Base-by-base conservation (phyloP, 352 stramenopile species). In the Phytophthora boehmeriae region DNA sequence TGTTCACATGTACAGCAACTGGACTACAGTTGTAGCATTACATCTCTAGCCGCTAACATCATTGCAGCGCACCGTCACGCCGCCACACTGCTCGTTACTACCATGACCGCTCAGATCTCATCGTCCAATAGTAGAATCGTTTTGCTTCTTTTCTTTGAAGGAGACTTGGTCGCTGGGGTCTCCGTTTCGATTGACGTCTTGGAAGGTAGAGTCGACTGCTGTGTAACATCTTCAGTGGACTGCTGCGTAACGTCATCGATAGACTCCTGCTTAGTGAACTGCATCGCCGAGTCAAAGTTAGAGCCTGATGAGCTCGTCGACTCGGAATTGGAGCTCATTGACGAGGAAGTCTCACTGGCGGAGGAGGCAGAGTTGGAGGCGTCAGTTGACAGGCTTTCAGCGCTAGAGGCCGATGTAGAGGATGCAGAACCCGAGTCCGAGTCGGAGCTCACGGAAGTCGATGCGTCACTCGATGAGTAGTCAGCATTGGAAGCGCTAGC, bases 181-280 rank as follows among this genome's bases (percentile, higher is more conserved):
- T 30, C 25, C 25, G 25, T 3, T 30, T 30, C 6, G 6, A 30
- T 6, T 30, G 14, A 4, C 4, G 34, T 39, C 2, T 39, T 39
- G 9, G 34, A 17, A 44, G 38, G 11, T 22, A 16, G 38, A 3
- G 38, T 44, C 14, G 38, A 44, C 1, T 16, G 19, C 16, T 44
- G 38, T 3, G 38, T 44, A 4, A 44, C 38, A 17, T 44, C 38
- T 6, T 44, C 38, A 5, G 19, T 44, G 6, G 38, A 44, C 38
- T 44, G 25, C 16, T 44, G 38, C 10, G 38, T 44, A 4, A 44
- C 38, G 14, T 44, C 38, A 17, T 44, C 38, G 6, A 44, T 44
- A 19, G 38, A 44, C 38, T 44, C 14, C 16, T 44, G 38, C 38
- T 44, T 16, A 22, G 38, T 44, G n/a, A 17, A 44, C 38, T 44